Evolutionary conservation across 2,329 filamentous ascomycete genomes (phyloP).

Genomic region (Sordariomycetes sp.): DNA sequence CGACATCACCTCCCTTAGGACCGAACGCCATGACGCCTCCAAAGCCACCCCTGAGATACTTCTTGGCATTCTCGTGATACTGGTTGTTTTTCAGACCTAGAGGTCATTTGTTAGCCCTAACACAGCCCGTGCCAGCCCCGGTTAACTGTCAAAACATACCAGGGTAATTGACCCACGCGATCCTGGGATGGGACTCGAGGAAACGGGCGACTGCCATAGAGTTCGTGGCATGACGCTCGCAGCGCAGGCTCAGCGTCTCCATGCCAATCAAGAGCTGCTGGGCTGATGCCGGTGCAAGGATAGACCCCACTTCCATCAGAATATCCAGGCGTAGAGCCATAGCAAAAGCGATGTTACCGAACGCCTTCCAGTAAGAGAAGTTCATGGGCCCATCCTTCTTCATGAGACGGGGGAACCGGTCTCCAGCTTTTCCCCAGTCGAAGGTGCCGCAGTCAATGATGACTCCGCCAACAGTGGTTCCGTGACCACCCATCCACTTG

Average conservation of each 20-base stretch:
- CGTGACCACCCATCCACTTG: constrained; percentile 68
- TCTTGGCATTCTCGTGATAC: no score
- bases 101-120: no score
- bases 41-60: no score
- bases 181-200: constrained; percentile 58
- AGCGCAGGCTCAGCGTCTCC: constrained; percentile 59
- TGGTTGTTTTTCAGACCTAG: no score
- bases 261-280: constrained; percentile 62
- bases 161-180: constrained; percentile 65
- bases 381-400: constrained; percentile 46
- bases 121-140: no score
- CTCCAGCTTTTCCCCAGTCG: constrained; percentile 51
- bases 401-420: not conserved
- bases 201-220: constrained; percentile 56
- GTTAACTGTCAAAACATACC: no score
- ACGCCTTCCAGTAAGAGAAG: constrained; percentile 63
- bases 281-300: constrained; percentile 63
- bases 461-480: constrained; percentile 60
- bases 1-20: no score
- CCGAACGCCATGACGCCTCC: no score
- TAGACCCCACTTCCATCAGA: constrained; percentile 57
- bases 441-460: constrained; percentile 63
- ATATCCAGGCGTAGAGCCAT: constrained; percentile 63
- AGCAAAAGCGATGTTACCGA: constrained; percentile 53
- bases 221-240: constrained; percentile 58